phyloP scores from a whole-genome alignment of 371 early-diverging fungal genomes.

The Mortierella polycephala region DNA sequence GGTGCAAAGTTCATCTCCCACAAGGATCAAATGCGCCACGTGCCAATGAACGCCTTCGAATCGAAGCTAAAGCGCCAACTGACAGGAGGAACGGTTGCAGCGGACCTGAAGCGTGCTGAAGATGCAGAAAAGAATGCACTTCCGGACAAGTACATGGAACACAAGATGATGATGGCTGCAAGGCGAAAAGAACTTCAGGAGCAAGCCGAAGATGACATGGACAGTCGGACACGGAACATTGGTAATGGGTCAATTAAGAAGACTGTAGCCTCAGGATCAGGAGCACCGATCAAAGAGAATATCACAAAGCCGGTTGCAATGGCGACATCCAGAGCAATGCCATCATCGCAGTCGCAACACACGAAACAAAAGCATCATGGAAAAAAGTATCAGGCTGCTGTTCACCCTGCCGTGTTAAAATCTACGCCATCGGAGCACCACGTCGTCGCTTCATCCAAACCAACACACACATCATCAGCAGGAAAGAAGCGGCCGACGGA shows the following conservation, averaged over 20 bases:
- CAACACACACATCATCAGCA: slow-evolving; percentile 1
- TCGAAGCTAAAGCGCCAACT: slow-evolving; percentile 52
- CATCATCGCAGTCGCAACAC: not conserved
- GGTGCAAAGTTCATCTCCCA: slow-evolving; percentile 71
- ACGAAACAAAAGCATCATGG: slow-evolving; percentile 12
- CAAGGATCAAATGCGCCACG: slow-evolving; percentile 64
- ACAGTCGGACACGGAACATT: slow-evolving; percentile 56
- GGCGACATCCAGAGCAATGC: not conserved
- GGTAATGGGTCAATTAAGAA: not conserved
- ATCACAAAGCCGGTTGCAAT: not conserved
- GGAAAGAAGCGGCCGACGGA: slow-evolving; percentile 56
- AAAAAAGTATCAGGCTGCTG: slow-evolving; percentile 25
- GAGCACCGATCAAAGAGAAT: not conserved
- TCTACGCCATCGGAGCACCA: slow-evolving; percentile 5
- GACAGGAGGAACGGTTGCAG: slow-evolving; percentile 44
- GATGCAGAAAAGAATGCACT: slow-evolving; percentile 60
- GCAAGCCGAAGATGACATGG: slow-evolving; percentile 59
- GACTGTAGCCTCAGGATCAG: not conserved
- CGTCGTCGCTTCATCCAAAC: slow-evolving; percentile 10
- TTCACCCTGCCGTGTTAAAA: slow-evolving; percentile 39
- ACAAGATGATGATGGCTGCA: slow-evolving; percentile 51
- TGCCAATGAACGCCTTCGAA: slow-evolving; percentile 49
- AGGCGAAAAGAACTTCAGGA: slow-evolving; percentile 41
- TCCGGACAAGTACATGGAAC: slow-evolving; percentile 47
- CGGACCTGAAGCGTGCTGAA: slow-evolving; percentile 60